Evolutionary conservation across 768 basidiomycete genomes (phyloP), one percentile per base, ranked within the genome.

Genomic region (Trametes coccinea): DNA sequence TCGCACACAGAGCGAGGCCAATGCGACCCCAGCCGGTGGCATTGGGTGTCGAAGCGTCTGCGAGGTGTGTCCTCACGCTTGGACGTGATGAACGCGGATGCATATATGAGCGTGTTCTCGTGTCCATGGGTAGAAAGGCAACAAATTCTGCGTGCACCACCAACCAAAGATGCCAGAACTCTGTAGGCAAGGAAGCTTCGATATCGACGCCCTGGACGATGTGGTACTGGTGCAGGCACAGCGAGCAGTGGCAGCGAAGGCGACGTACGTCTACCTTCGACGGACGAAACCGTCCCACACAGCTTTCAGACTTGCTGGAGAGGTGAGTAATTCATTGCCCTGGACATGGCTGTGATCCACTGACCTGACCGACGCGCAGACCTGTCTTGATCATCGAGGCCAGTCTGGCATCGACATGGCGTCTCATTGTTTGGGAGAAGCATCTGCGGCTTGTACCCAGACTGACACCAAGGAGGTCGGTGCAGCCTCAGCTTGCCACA

Each of bases 211-310:
- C 34, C 16, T 43, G 29, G 56, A 49, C 22, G 48, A 57, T 17
- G 56, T 43, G 39, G 47, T 50, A 27, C 41, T 50, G 27, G 22
- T 57, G 39, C 47, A 41, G 14, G 57, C 57, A 11, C 49, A 52
- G 41, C 49, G 57, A 13, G 57, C 43, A 8, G 31, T 34, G 16
- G 31, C 43, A 10, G 50, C 49, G 5, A 51, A 44, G n/a, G 57
- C 49, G 13, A 59, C 57, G 14, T 51, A 51, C 31, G 57, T 51
- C 41, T 51, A 22, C 49, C 29, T 51, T n/a, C 40, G 44, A 14
- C 31, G 54, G 4, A 10, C 10, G 34, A 11, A 37, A 37, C 34
- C 34, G 34, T 11, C 5, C 34, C 34, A 11, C 6, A 37, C 5
- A 11, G 6, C 34, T 11, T 37, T 11, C 34, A 11, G 11, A 37